phyloP scores from a whole-genome alignment of 2,329 filamentous ascomycete genomes.

The Samsoniella hepiali region DNA sequence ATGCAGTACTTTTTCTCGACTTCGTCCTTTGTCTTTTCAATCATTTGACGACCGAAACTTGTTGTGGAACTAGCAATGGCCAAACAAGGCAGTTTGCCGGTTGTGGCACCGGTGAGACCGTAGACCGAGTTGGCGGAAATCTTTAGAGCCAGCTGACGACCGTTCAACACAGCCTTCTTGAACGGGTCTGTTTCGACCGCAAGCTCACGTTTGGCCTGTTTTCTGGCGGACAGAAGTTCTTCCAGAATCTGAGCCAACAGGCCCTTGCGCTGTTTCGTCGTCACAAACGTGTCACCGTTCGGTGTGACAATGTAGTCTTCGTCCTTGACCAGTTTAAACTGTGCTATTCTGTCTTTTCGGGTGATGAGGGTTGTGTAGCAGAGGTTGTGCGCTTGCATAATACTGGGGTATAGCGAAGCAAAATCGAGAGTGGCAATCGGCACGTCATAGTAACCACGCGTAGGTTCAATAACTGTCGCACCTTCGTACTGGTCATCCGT shows the following conservation, averaged over 20 bases:
- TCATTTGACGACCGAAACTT: constrained; percentile 97
- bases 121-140: constrained; percentile 98
- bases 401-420: constrained; percentile 95
- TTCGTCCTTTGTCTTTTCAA: constrained; percentile 95
- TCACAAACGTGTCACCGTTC: constrained; percentile 91
- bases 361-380: constrained; percentile 94
- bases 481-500: constrained; percentile 92
- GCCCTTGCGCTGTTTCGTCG: constrained; percentile 82
- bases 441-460: constrained; percentile 88
- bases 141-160: constrained; percentile 93
- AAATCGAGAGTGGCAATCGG: constrained; percentile 98
- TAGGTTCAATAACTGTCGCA: constrained; percentile 95
- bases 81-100: constrained; percentile 91
- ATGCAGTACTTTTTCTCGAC: constrained; percentile 88
- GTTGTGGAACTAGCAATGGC: constrained; percentile 96
- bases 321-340: constrained; percentile 74
- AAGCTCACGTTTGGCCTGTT: constrained; percentile 88
- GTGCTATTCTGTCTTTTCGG: constrained; percentile 68
- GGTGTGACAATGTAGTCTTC: constrained; percentile 97
- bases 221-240: constrained; percentile 86
- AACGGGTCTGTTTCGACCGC: constrained; percentile 89
- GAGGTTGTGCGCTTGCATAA: constrained; percentile 97
- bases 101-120: constrained; percentile 92
- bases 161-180: constrained; percentile 96
- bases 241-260: constrained; percentile 93